A percentile compares a stretch with the other conserved stretches of the same genome.
phyloP scores from a whole-genome alignment of 345 rosid species.

The Corchorus capsularis region DNA sequence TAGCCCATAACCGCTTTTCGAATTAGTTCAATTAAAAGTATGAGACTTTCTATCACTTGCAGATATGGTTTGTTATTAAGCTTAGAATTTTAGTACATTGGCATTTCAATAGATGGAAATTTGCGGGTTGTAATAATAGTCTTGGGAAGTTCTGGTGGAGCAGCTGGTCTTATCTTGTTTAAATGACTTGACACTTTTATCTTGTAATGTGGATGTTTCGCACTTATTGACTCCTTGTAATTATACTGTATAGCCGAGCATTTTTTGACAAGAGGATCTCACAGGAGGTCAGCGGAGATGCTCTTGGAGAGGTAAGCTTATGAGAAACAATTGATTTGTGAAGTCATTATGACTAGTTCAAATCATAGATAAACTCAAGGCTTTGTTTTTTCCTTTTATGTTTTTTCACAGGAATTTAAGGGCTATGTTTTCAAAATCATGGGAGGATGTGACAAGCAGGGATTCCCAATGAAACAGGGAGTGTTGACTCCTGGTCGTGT shows the following conservation, averaged over 20 bases:
- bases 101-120: background rate
- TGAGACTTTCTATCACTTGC: background rate
- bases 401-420: slow-evolving; percentile 35
- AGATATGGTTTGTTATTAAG: background rate
- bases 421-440: slow-evolving; percentile 49
- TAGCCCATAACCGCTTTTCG: background rate
- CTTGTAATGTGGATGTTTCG: background rate
- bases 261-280: slow-evolving; percentile 54
- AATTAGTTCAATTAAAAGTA: background rate
- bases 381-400: background rate
- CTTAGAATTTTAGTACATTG: background rate
- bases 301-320: slow-evolving; percentile 32
- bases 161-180: background rate
- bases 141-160: background rate
- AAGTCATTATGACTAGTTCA: background rate
- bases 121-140: background rate
- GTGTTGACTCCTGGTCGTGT: slow-evolving; percentile 51
- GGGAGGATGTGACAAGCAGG: slow-evolving; percentile 55
- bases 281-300: slow-evolving; percentile 36
- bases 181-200: background rate
- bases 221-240: background rate
- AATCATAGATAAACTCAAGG: background rate
- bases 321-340: background rate
- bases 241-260: slow-evolving; percentile 28
- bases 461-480: slow-evolving; percentile 53